Conservation (phyloP, 176 grass and related monocot species). For the Coix lacrymajobi region DNA sequence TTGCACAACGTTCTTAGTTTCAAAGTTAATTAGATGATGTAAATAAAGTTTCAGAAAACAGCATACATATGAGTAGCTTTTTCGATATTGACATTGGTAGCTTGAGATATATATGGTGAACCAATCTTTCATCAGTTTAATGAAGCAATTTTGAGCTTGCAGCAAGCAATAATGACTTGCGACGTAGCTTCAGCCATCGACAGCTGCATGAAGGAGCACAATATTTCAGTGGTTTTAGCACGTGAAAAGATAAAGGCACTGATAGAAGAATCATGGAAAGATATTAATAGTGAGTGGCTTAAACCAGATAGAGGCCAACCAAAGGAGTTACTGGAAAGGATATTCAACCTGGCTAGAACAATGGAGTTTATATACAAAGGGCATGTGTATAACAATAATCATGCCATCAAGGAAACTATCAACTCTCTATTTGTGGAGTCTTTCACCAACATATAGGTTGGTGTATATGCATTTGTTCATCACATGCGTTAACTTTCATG, state of each 20-base stretch:
- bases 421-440: neutral
- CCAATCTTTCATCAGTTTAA: neutral
- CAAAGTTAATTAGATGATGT: neutral
- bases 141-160: neutral
- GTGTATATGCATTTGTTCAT: neutral
- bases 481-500: too few species aligned
- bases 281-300: neutral
- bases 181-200: neutral
- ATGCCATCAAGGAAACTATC: neutral
- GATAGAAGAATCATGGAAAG: neutral
- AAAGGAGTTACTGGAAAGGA: neutral
- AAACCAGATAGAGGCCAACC: neutral
- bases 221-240: neutral
- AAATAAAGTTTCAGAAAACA: neutral
- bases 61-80: neutral
- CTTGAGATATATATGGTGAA: neutral
- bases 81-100: neutral
- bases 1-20: neutral
- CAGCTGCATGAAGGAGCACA: neutral
- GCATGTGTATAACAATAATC: neutral
- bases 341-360: neutral
- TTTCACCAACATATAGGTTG: neutral
- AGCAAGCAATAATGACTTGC: neutral
- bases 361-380: neutral
- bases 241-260: neutral